Base-by-base conservation (phyloP, 176 grass and related monocot species). In the Musa schizocarpa region DNA sequence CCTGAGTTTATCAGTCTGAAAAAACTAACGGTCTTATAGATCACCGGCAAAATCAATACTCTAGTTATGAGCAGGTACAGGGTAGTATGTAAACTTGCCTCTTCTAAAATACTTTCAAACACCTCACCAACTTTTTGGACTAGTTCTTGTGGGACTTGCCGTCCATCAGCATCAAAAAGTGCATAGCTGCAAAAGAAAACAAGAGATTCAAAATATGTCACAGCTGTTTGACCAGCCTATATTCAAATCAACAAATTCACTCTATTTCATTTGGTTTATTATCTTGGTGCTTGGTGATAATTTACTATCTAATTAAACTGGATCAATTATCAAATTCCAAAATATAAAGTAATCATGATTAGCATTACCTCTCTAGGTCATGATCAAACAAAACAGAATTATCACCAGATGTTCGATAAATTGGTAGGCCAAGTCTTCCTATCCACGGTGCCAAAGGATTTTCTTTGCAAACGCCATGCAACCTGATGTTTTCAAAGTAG, bases 401-500 rank as follows among this genome's bases (percentile, higher is more conserved):
- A 58, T 94, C 95, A 76, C 90, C 95, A 79, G 90, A 94, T 9
- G 95, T 99, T n/a, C 90, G 95, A 65, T 99, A 99, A 14, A 99
- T 67, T 66, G 90, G 95, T 67, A 99, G 86, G 22, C 95, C 90
- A 73, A 99, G 90, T 79, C 95, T 92, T 80, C 84, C 78, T 75
- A 99, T 99, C 73, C 93, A 82, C 20, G 95, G 90, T 71, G 95
- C 95, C 74, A 99, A 78, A 25, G 95, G 95, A 78, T 99, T 99
- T 75, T 99, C 95, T 86, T 94, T 91, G 78, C 90, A 94, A 10
- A 93, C 95, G 70, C 95, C 95, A 86, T 99, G 95, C 77, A 99
- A 89, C 95, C 95, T 99, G 51, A 68, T 23, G 65, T 8, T 67
- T 1, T 75, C 4, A 43, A 82, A 57, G 9, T 48, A 73, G 34